These are phyloP conservation scores for Chytriomyces sp. DNA, from an alignment of 192 early-diverging fungal species.

Conservation along the genomic window DNA sequence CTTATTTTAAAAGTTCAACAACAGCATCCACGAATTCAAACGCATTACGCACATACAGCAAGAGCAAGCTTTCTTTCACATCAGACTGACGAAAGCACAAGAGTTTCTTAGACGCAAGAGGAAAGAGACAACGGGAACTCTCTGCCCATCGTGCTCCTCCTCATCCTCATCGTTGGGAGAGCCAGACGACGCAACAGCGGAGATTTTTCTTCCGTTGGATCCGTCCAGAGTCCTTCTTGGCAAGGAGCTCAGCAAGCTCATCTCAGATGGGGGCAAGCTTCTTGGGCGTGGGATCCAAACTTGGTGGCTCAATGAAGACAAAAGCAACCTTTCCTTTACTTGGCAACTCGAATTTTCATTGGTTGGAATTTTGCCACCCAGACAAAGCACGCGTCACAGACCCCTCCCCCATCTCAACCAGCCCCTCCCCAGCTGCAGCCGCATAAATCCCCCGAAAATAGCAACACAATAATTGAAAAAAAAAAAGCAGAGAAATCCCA, in stretches of 20 bases:
- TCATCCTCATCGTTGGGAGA: slow-evolving; percentile 4
- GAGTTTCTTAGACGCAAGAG: neutral
- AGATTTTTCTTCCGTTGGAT: slow-evolving; percentile 32
- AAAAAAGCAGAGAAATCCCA: no score
- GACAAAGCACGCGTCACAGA: no score
- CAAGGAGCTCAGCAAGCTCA: slow-evolving; percentile 69
- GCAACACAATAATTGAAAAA: no score
- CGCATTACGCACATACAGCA: neutral
- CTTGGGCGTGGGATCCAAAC: slow-evolving; percentile 70
- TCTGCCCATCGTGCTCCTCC: slow-evolving; percentile 30
- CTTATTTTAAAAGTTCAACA: no score
- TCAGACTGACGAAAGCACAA: neutral
- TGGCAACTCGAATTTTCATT: no score
- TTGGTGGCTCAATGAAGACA: no score
- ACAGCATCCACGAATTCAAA: no score
- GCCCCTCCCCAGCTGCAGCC: no score
- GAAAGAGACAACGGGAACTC: neutral
- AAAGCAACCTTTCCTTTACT: no score
- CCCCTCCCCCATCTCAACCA: no score
- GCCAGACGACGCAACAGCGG: neutral
- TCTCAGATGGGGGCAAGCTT: slow-evolving; percentile 79
- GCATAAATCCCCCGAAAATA: no score
- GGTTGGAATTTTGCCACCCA: no score
- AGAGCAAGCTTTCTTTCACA: neutral
- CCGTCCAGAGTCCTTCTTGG: slow-evolving; percentile 64